Evolutionary conservation across 176 grass and related monocot genomes (phyloP), one percentile per base, ranked within the genome.

Genomic region (Rhynchospora tenuis): DNA sequence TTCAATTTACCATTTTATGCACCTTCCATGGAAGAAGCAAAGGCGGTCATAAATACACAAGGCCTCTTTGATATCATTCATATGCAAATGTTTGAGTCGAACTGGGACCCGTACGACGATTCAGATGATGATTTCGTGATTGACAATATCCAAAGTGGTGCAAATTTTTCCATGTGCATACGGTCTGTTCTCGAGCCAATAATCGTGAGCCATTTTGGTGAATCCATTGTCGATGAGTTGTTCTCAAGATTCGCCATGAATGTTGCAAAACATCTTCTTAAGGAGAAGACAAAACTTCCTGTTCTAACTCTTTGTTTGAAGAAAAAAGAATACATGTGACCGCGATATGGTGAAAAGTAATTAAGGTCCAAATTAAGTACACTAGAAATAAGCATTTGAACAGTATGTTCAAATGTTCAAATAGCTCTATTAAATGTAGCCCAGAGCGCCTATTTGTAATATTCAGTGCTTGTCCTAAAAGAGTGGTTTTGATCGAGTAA

Each of bases 1-100:
- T 93, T 93, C 81, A 85, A 97, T 79, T 9, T 97, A 20, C 94
- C 89, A 19, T 62, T 90, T 57, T 97, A 97, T 65, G 59, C 80
- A 54, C 87, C 94, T 5, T 93, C 94, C 0, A 29, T 88, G 16
- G 75, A 93, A 20, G 94, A 97, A 65, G 91, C 86, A n/a, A 77
- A 81, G 59, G 69, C 24, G 0, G 66, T 87, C n/a, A 78, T 97
- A 14, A 11, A 10, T 5, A 28, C 38, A 75, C 64, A 81, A 59
- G 81, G 70, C 5, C 16, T 82, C 16, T 97, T 93, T 15, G 91
- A 97, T 12, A 75, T 88, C 64, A 47, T 73, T 13, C 81, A 85
- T 52, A 1, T 85, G 28, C 14, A 91, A 9, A 83, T 85, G 19
- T 86, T 93, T 42, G 85, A 91, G 52, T 88, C 87, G 7, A 91